Evolutionary conservation across 1,139 yeast genomes (phyloP), one percentile per base, ranked within the genome.

Genomic region (Magnusiomyces suaveolens): DNA sequence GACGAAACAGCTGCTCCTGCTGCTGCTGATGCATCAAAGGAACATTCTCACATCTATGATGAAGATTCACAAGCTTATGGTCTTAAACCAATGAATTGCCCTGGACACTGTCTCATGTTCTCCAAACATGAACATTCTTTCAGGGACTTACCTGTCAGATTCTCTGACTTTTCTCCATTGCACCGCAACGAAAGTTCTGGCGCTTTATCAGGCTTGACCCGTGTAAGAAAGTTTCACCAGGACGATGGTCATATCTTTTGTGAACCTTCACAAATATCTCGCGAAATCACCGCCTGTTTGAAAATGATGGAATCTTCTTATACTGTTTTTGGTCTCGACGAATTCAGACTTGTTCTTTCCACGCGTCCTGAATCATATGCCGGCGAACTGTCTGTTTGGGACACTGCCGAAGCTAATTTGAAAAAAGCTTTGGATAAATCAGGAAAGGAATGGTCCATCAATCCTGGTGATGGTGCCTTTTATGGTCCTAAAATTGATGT

Each of bases 191-290:
- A 94, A 70, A 84, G 90, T 52, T 83, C 94, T 55, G 98, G 99
- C 33, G 96, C 98, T 1, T 76, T 94, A 50, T 81, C 95, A 1
- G 99, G 99, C 1, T 74, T 94, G 56, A 92, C 98, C 0, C 80
- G 99, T 63, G 97, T 94, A 8, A 79, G 99, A 60, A 81, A 97
- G 62, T 94, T 94, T 75, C 98, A 94, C 69, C 99, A 94, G 72
- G 99, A 94, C 68, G 98, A 94, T 69, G 98, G 97, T 12, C 98
- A 94, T 66, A 92, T 94, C 48, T 94, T 94, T 72, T 94, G 99
- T 69, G 82, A 85, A 23, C 76, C 81, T 54, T 83, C 78, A 26
- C 98, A 94, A 70, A 85, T 94, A 54, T 82, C 83, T 64, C 71
- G 74, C 49, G 98, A 94, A 69, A 88, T 92, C 56, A 68, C 76